Evolutionary conservation across 352 stramenopile species (phyloP), one percentile per base, ranked within the genome.

Genomic region (Phytopythium oedochilum): DNA sequence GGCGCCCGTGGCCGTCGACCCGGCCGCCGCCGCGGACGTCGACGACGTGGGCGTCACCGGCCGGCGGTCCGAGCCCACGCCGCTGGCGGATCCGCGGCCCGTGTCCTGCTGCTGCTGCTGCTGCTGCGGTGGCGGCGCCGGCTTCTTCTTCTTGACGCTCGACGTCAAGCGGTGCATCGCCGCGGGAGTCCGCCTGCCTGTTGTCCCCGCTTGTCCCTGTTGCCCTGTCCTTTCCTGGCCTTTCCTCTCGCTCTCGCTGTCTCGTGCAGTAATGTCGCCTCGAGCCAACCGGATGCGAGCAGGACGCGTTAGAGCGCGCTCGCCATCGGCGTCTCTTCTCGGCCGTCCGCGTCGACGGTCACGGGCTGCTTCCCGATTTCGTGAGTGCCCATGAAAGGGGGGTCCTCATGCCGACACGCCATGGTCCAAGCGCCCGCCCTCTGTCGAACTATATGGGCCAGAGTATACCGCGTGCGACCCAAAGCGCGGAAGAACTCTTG

Each of bases 141-240:
- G 31, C 47, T 53, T 53, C 47, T 53, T 53, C 47, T 53, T 53
- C 31, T 53, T 53, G 47, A 53, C 34, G 31, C 47, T 53, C 47
- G 47, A 53, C 47, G 47, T 22, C 47, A 53, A n/a, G 47, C 47
- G 47, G 31, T 53, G 47, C 47, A 53, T 53, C 28, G 20, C 46
- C 46, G 29, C 28, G 28, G n/a, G 20, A 32, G 22, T 32, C 42
- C 22, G 22, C 11, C 42, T 32, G 6, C 22, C 42, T 48, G 42
- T 25, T n/a, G 2, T 5, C 15, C 43, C 4, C 39, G 5, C 18
- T 18, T 17, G 36, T 11, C 20, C 18, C 39, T 22, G 40, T 5
- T 7, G 29, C 22, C 11, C 6, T 6, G 23, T 31, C 9, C 11
- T 46, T 12, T 22, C 4, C 42, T 29, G 1, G 22, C 11, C 1